Base-by-base conservation (phyloP, 2,329 filamentous ascomycete genomes). In the Aplosporella prunicola region DNA sequence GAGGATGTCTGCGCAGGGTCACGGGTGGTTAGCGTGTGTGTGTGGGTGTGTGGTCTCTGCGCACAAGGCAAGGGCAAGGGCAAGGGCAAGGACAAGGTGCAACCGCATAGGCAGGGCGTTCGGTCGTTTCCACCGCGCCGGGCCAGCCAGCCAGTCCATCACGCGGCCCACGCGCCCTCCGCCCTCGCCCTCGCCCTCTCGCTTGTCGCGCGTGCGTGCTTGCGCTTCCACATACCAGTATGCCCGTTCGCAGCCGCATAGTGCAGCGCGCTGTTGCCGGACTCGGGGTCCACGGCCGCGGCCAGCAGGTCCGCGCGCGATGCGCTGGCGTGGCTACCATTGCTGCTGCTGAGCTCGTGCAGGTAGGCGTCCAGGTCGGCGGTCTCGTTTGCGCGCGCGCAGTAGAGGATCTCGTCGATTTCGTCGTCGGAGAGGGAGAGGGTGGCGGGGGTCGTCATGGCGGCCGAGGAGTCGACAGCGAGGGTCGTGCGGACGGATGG, bases 171-270 rank as follows among this genome's bases (percentile, higher is more conserved):
- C n/a, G n/a, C n/a, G n/a, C n/a, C n/a, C n/a, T n/a, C n/a, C n/a
- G n/a, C n/a, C n/a, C n/a, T n/a, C n/a, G n/a, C n/a, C n/a, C n/a
- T n/a, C n/a, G n/a, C n/a, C n/a, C n/a, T 24, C 22, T 24, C n/a
- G 22, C 22, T 8, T 8, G 22, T n/a, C 8, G 8, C 8, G 22
- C 22, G 8, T 24, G 22, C 22, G 22, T 8, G 8, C 22, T n/a
- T 24, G 8, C 8, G 22, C n/a, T 24, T 10, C 14, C 9, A 40
- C 29, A 25, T 71, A 88, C 86, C 82, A 43, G 75, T 53, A 55
- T 94, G 81, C 1, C 89, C 89, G 56, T 98, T 98, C 17, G 85
- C 91, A 16, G 85, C 79, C 6, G 88, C 86, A 76, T 93, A 95
- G 63, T 98, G 91, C 53, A 96, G 61, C 31, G 77, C 68, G 36